These are phyloP conservation scores for Aureobasidium sp. DNA, from an alignment of 2,329 filamentous ascomycete genomes.

Conservation along the genomic window DNA sequence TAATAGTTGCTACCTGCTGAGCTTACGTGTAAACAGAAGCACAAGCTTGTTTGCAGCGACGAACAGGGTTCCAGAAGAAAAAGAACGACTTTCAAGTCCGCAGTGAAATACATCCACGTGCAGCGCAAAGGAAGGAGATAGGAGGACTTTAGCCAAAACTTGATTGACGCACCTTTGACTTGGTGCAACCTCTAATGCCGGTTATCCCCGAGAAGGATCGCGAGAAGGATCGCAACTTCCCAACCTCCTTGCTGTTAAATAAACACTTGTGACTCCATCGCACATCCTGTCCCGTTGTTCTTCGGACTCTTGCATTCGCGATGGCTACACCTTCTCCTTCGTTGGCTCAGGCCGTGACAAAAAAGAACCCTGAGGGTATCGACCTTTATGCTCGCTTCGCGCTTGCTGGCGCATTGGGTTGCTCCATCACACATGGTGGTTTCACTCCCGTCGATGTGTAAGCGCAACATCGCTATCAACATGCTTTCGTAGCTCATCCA, in stretches of 20 bases:
- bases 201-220: constrained; percentile 1
- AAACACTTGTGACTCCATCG: neutral
- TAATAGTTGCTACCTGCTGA: neutral
- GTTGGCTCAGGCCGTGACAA: constrained; percentile 41
- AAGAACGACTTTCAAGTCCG: constrained; percentile 13
- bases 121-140: neutral
- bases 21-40: neutral
- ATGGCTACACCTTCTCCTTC: constrained; percentile 38
- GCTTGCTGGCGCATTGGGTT: constrained; percentile 95
- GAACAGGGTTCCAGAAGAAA: constrained; percentile 22
- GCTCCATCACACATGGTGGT: constrained; percentile 92
- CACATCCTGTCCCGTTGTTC: neutral
- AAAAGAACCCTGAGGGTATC: constrained; percentile 53
- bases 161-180: neutral
- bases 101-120: neutral
- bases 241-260: constrained; percentile 4
- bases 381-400: constrained; percentile 91
- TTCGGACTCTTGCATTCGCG: constrained; percentile 25
- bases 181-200: neutral
- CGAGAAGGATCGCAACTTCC: neutral
- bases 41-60: neutral
- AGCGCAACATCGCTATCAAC: constrained; percentile 31
- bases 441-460: constrained; percentile 99
- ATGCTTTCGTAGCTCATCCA: constrained; percentile 1
- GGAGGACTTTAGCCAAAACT: neutral